Base-by-base conservation (phyloP, 208 protist species). In the Trypanosoma lewisi region DNA sequence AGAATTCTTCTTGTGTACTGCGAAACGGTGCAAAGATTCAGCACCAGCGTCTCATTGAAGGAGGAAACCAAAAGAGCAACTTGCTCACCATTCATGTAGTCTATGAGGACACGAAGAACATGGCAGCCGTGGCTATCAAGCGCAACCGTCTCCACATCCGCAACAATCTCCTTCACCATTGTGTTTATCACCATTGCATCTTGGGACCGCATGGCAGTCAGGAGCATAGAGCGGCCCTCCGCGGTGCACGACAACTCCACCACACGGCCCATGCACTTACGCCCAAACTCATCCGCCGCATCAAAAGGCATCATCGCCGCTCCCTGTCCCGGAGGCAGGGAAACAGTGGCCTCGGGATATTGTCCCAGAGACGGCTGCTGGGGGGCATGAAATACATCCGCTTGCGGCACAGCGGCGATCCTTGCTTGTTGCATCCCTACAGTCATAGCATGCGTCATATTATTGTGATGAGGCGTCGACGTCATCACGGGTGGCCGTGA, bases 1-100 rank as follows among this genome's bases (percentile, higher is more conserved):
- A 94, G 63, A 33, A 82, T 78, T 51, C 82, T 75, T 47, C 88
- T 82, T 11, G 85, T 88, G 79, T 94, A 80, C 76, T 91, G 84
- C 17, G 85, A 88, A 6, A 84, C 65, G 19, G 88, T 91, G 63
- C 80, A 89, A 51, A 91, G 76, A 70, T 91, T 91, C 44, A 94
- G 70, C 12, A 94, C 59, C 0, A 90, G 69, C 49, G 84, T 87
- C 51, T 90, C 77, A 57, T 76, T 72, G 61, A 94, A 75, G 56
- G 76, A 60, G 14, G 56, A 80, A 0, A 94, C 76, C 27, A 91
- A 59, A 21, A 52, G 36, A 33, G 70, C 61, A n/a, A 75, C 80
- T 69, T 89, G 83, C 55, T 70, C 80, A 21, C 68, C 58, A 7
- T 55, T 75, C 69, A 76, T 80, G 25, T 72, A 65, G 56, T 89